Conservation (phyloP, 139 green algal species). For the Chlorella sp. region DNA sequence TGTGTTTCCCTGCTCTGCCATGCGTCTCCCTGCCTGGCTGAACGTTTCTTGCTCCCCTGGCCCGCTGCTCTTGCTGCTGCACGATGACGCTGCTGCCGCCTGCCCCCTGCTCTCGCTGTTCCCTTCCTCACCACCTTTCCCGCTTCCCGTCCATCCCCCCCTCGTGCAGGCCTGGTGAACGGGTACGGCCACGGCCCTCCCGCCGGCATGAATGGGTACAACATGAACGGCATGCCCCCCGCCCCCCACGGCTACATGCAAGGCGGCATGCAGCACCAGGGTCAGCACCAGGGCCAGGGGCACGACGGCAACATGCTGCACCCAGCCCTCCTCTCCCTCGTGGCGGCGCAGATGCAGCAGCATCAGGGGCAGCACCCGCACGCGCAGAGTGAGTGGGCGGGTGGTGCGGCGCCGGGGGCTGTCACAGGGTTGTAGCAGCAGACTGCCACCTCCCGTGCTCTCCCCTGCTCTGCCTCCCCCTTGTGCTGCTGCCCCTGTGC, state of each 20-base stretch:
- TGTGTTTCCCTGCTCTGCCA: not conserved
- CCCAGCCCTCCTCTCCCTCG: constrained; percentile 40
- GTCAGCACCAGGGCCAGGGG: too few relatives aligned
- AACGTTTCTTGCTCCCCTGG: too few relatives aligned
- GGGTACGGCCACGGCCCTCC: not conserved
- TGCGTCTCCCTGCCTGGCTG: too few relatives aligned
- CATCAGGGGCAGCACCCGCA: not conserved
- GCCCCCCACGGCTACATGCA: not conserved
- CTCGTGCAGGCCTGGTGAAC: not conserved
- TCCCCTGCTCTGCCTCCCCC: not conserved
- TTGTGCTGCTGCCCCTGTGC: not conserved
- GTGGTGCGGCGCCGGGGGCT: not conserved
- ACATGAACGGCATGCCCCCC: not conserved
- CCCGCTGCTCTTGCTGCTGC: too few relatives aligned
- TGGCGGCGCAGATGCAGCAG: constrained; percentile 38
- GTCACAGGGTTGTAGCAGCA: not conserved
- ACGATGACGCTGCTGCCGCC: too few relatives aligned
- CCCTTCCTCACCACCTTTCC: too few relatives aligned
- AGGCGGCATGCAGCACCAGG: not conserved
- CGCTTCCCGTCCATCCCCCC: not conserved
- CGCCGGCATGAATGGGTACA: not conserved
- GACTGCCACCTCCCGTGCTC: too few relatives aligned
- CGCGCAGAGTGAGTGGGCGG: not conserved
- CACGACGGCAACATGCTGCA: constrained; percentile 20
- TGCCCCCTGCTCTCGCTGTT: too few relatives aligned